Conservation (phyloP, 345 rosid genomes). For the Linum trigynum region DNA sequence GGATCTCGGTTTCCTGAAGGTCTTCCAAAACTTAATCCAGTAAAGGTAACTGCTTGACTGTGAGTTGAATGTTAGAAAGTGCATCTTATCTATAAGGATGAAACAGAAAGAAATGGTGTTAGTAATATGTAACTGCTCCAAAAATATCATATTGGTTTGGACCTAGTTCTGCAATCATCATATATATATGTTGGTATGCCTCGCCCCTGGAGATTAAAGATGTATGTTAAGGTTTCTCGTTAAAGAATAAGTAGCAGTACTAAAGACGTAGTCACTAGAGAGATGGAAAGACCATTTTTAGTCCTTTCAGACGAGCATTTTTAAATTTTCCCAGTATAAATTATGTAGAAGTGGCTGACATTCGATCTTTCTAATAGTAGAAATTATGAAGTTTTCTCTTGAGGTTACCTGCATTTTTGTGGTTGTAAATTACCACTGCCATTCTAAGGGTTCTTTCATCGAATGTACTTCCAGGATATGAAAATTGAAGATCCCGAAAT, state of each 20-base stretch:
- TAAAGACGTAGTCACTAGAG: not conserved
- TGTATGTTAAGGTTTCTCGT: not conserved
- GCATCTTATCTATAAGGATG: not conserved
- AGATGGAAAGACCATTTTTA: too few relatives aligned
- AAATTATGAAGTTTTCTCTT: not conserved
- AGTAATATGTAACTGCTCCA: too few relatives aligned
- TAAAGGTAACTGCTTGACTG: conserved; percentile 39
- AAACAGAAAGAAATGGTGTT: not conserved
- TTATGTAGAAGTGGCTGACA: not conserved
- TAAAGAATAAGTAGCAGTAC: not conserved
- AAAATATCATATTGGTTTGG: too few relatives aligned
- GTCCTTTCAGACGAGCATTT: not conserved
- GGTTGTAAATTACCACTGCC: not conserved
- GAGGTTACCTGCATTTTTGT: not conserved
- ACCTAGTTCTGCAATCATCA: too few relatives aligned
- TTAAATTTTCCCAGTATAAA: not conserved
- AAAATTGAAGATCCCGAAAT: conserved; percentile 83
- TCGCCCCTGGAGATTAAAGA: not conserved
- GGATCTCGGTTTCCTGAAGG: conserved; percentile 77
- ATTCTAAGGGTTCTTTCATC: not conserved
- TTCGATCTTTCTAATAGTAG: not conserved
- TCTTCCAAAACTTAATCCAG: conserved; percentile 96
- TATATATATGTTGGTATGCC: too few relatives aligned
- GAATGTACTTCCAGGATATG: conserved; percentile 66
- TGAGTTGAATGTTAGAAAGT: not conserved